phyloP scores from a whole-genome alignment of 352 stramenopile genomes.

The Achlya hypogyna region DNA sequence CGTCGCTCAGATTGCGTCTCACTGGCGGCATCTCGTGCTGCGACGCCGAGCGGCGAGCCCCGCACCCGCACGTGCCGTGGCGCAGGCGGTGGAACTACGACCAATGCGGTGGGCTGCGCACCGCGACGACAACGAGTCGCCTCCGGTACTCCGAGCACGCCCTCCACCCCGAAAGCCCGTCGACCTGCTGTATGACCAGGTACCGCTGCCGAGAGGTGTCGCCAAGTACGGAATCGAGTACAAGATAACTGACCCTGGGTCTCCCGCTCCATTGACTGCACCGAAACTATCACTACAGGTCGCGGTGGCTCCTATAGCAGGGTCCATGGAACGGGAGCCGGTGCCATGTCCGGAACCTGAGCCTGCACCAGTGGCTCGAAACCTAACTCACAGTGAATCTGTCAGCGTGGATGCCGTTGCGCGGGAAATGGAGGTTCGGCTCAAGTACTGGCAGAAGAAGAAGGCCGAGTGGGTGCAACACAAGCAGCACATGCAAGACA shows the following conservation, averaged over 20 bases:
- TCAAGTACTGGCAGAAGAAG: slow-evolving; percentile 5
- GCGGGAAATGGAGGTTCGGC: slow-evolving; percentile 1
- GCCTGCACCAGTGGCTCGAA: neutral
- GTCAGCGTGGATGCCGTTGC: neutral
- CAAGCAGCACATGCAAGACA: neutral
- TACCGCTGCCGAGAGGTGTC: neutral
- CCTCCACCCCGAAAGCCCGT: neutral
- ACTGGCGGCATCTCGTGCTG: neutral
- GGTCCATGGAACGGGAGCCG: too few species aligned
- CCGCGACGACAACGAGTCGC: neutral
- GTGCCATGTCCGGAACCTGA: too few species aligned
- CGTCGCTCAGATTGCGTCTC: neutral
- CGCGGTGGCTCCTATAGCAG: too few species aligned
- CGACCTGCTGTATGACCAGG: neutral
- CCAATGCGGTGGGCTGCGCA: too few species aligned
- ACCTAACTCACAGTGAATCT: neutral
- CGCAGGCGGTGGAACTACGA: too few species aligned
- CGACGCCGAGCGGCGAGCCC: neutral
- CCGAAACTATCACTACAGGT: neutral
- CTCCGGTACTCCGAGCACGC: neutral
- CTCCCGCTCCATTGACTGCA: neutral
- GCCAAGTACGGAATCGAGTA: slow-evolving; percentile 5
- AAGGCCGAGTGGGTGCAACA: neutral
- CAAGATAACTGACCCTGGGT: too few species aligned
- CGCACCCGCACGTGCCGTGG: too few species aligned